Evolutionary conservation across 352 stramenopile genomes (phyloP), one percentile per base, ranked within the genome.

Genomic region (Phytophthora capsici): DNA sequence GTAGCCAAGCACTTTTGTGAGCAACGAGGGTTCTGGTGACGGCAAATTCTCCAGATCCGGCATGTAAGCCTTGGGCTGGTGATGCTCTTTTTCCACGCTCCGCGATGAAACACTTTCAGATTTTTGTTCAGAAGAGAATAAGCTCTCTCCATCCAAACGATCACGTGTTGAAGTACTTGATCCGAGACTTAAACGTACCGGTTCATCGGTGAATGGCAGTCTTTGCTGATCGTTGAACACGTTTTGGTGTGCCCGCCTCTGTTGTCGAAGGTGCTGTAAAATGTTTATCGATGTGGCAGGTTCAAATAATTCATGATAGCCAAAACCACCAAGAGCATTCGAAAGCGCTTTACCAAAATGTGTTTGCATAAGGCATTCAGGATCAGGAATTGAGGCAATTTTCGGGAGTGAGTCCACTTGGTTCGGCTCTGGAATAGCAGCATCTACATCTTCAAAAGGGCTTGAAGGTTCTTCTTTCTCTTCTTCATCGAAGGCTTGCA

Each of bases 201-300:
- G 1, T 22, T 57, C 30, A 16, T 56, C 19, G 0, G 13, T 25
- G 14, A 26, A 14, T 44, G 52, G 37, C n/a, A 41, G 43, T 8
- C 4, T 2, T 61, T 23, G 53, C 25, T 57, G 63, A 17, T 23
- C 34, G 30, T 25, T 6, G 23, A 50, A 41, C 19, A 6, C 45
- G 17, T 4, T 46, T 61, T 49, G 53, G 16, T 64, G 32, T 34
- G 37, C 40, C 32, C 54, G 63, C 9, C 62, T 66, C 30, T 80
- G 52, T 13, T 72, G 65, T 20, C 69, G 66, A 47, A 69, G 44
- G 26, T 37, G 64, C 20, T 67, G 68, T 36, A 77, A 57, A 38
- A 77, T 55, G 20, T 51, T n/a, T 14, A 71, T 67, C 6, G 58
- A 54, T 7, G 54, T 71, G 20, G 52, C 23, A 30, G 43, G 23